These are phyloP conservation scores for Plasmodium vivax DNA, from an alignment of 169 alveolate species.

Conservation along the genomic window DNA sequence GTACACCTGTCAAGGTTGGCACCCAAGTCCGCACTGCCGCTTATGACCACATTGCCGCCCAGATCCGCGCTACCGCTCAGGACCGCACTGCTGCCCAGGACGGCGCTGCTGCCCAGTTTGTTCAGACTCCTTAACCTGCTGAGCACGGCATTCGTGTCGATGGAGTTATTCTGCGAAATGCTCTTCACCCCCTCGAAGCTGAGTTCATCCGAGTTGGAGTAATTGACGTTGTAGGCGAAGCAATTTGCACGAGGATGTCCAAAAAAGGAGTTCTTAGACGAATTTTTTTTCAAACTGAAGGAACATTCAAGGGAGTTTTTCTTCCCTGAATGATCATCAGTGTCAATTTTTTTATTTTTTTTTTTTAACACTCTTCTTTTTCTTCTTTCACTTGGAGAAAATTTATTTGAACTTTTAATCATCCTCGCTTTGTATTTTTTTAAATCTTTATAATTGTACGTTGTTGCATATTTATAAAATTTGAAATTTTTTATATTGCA, in stretches of 20 bases:
- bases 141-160: background rate
- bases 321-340: background rate
- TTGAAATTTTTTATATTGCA: constrained; percentile 27
- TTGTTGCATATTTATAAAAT: constrained; percentile 72
- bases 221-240: background rate
- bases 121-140: background rate
- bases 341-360: background rate
- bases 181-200: background rate
- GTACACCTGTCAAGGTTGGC: background rate
- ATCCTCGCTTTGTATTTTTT: constrained; percentile 56
- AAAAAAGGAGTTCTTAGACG: background rate
- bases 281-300: background rate
- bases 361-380: background rate
- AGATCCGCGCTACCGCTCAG: no score
- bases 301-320: background rate
- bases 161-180: constrained; percentile 1
- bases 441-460: constrained; percentile 26
- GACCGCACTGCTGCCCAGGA: no score
- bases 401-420: constrained; percentile 19
- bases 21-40: background rate
- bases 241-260: constrained; percentile 2
- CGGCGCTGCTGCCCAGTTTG: background rate
- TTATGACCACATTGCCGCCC: no score
- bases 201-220: constrained; percentile 25
- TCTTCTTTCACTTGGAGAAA: background rate